Evolutionary conservation across 139 green algal genomes (phyloP).

Genomic region (Chlorella sorokiniana): DNA sequence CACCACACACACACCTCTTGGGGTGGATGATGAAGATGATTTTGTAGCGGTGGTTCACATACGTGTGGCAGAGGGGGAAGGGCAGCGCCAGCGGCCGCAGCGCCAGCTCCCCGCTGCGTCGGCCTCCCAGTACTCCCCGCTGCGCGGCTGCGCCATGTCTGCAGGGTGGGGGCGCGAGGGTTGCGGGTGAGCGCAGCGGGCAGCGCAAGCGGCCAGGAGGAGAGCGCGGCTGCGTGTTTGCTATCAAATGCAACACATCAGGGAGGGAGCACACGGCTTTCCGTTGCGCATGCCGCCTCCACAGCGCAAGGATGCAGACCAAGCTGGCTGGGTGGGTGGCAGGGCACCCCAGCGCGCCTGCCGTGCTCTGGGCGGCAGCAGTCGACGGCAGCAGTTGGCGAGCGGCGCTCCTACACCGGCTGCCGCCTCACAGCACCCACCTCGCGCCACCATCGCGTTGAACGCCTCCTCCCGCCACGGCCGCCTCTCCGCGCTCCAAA

Average conservation of each 20-base stretch:
- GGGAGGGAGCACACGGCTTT: too few species aligned
- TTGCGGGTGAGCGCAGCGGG: background rate
- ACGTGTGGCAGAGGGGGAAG: slow-evolving; percentile 27
- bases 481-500: slow-evolving; percentile 12
- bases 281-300: too few species aligned
- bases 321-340: too few species aligned
- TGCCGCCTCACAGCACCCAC: background rate
- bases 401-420: too few species aligned
- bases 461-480: slow-evolving; percentile 16
- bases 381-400: background rate
- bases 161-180: background rate
- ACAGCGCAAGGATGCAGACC: too few species aligned
- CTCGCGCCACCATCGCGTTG: background rate
- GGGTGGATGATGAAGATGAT: slow-evolving; percentile 34
- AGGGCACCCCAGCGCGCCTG: too few species aligned
- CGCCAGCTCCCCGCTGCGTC: slow-evolving; percentile 21
- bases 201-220: background rate
- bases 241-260: too few species aligned
- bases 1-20: slow-evolving; percentile 3
- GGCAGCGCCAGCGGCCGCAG: slow-evolving; percentile 22
- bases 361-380: background rate
- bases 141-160: slow-evolving; percentile 25
- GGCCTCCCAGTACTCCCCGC: slow-evolving; percentile 10
- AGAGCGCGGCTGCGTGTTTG: background rate
- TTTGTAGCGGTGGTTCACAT: slow-evolving; percentile 25